A percentile compares a stretch with the other conserved stretches of the same genome.
These are phyloP conservation scores for Pisolithus tinctorius DNA, from an alignment of 768 basidiomycete genomes.

Conservation along the genomic window DNA sequence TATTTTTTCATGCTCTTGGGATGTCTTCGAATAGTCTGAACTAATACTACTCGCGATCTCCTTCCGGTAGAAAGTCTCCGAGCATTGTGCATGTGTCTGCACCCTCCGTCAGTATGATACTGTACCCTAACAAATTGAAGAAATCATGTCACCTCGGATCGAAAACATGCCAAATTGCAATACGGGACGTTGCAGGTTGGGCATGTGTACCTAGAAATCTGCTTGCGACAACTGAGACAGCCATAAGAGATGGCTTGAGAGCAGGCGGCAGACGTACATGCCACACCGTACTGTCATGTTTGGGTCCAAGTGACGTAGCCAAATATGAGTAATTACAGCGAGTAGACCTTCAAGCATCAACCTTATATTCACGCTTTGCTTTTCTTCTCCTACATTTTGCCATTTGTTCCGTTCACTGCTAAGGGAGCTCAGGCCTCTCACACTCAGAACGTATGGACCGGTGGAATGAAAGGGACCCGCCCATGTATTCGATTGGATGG, in stretches of 20 bases:
- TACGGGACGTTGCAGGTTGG: conserved; percentile 76
- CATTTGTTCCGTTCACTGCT: too few species aligned
- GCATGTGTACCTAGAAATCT: conserved; percentile 76
- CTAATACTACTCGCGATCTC: conserved; percentile 63
- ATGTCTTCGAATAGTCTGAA: conserved; percentile 44
- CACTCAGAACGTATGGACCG: too few species aligned
- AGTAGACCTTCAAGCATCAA: too few species aligned
- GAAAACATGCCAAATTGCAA: conserved; percentile 76
- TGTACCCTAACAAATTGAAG: conserved; percentile 11
- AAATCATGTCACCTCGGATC: conserved; percentile 45
- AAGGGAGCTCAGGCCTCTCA: too few species aligned
- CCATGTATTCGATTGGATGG: too few species aligned
- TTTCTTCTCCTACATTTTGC: too few species aligned
- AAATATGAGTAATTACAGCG: too few species aligned
- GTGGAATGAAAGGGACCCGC: too few species aligned
- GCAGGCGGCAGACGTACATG: conserved; percentile 31
- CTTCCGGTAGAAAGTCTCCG: conserved; percentile 75
- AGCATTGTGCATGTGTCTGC: conserved; percentile 63
- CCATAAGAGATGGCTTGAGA: not conserved
- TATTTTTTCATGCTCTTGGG: conserved; percentile 57
- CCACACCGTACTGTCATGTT: conserved; percentile 29
- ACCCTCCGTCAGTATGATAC: not conserved
- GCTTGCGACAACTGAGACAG: conserved; percentile 56
- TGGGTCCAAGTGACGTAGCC: too few species aligned
- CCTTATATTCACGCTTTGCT: too few species aligned